Base-by-base conservation (phyloP, 163 green algal species). In the Volvox carteri region DNA sequence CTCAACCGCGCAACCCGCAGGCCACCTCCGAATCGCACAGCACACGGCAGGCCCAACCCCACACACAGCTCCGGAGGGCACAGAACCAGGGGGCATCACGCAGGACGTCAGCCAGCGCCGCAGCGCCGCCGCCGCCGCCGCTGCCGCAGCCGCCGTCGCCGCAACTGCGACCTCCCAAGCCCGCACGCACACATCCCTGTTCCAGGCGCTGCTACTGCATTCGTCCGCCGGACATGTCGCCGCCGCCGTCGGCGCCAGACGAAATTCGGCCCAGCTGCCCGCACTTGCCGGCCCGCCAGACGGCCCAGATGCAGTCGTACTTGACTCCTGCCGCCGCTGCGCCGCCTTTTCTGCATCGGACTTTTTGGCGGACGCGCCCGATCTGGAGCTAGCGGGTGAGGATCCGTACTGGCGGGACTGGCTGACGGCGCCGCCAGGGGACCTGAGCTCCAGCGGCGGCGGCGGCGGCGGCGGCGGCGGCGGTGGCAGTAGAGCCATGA, bases 261-360 rank as follows among this genome's bases (percentile, higher is more conserved):
- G n/a, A n/a, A n/a, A n/a, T n/a, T n/a, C n/a, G n/a, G n/a, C n/a
- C n/a, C n/a, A n/a, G n/a, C n/a, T n/a, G n/a, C n/a, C n/a, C n/a
- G n/a, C n/a, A n/a, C n/a, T n/a, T n/a, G n/a, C n/a, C n/a, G n/a
- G n/a, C n/a, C n/a, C n/a, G n/a, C n/a, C n/a, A n/a, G n/a, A n/a
- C n/a, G n/a, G n/a, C n/a, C n/a, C n/a, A n/a, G n/a, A n/a, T n/a
- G n/a, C n/a, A n/a, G n/a, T n/a, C n/a, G 35, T 37, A 33, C 35
- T 88, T 35, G 83, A 88, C 68, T 88, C 68, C 7, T 88, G 83
- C 50, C 83, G 83, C 50, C 83, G 83, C 68, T 88, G 83, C 68
- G 68, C 23, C 25, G 35, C 83, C 35, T 88, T 74, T 37, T 88
- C 83, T 2, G 68, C 83, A 19, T 48, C 83, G 0, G 83, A 88